These are phyloP conservation scores for Corymbia maculata DNA, from an alignment of 345 rosid species.

Conservation along the genomic window DNA sequence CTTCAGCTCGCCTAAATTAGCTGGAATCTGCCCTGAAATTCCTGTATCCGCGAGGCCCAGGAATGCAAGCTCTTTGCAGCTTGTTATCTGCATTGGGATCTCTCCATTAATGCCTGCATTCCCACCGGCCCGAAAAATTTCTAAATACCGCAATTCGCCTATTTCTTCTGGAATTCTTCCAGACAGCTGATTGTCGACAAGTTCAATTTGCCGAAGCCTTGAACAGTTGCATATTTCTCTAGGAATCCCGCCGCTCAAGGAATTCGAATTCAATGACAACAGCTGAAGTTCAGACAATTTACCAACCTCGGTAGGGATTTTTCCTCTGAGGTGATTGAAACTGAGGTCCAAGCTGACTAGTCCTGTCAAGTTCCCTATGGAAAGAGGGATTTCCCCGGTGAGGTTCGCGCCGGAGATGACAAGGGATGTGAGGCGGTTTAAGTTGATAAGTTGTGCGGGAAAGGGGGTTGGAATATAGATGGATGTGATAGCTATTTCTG, in stretches of 20 bases:
- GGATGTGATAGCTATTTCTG: slow-evolving; percentile 30
- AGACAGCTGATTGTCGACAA: slow-evolving; percentile 50
- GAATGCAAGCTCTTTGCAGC: slow-evolving; percentile 30
- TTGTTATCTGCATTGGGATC: slow-evolving; percentile 47
- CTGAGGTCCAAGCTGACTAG: slow-evolving; percentile 51
- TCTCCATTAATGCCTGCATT: slow-evolving; percentile 46
- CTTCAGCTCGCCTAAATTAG: slow-evolving; percentile 42
- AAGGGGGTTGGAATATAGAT: slow-evolving; percentile 31
- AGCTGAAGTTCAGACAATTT: slow-evolving; percentile 18
- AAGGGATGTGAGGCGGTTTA: slow-evolving; percentile 29
- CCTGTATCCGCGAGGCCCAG: slow-evolving; percentile 69
- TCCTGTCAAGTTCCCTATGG: slow-evolving; percentile 39
- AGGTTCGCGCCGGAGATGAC: slow-evolving; percentile 44
- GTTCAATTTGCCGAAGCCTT: slow-evolving; percentile 34
- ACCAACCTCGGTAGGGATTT: slow-evolving; percentile 44
- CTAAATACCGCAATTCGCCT: slow-evolving; percentile 26
- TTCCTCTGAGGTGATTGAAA: slow-evolving; percentile 41
- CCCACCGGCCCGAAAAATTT: slow-evolving; percentile 57
- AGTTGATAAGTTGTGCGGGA: slow-evolving; percentile 36
- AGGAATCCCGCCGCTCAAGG: slow-evolving; percentile 33
- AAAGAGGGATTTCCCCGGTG: slow-evolving; percentile 41
- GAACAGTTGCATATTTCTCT: slow-evolving; percentile 40
- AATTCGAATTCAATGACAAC: slow-evolving; percentile 40
- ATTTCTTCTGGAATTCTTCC: slow-evolving; percentile 49
- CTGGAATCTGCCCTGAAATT: slow-evolving; percentile 47